Evolutionary conservation across 345 rosid species (phyloP).

Genomic region (Eucalyptus regnans): DNA sequence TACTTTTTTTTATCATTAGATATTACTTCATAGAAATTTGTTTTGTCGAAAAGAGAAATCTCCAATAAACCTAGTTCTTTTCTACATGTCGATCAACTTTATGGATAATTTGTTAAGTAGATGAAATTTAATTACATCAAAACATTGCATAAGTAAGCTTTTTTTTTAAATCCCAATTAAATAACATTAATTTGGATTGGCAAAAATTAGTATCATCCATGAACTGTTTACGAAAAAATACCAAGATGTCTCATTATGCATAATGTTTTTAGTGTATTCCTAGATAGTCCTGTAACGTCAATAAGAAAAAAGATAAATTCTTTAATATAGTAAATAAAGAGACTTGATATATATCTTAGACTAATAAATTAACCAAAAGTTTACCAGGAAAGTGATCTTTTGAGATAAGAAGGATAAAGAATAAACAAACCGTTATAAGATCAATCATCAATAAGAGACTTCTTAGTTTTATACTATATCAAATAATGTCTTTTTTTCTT

Average conservation of each 20-base stretch:
- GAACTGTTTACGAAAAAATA: neutral
- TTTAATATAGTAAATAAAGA: neutral
- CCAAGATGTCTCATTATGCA: neutral
- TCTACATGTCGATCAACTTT: neutral
- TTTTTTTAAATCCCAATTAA: neutral
- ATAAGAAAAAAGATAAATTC: no score
- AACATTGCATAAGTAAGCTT: no score
- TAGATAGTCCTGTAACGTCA: no score
- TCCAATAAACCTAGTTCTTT: neutral
- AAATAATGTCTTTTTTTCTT: neutral
- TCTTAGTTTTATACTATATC: no score
- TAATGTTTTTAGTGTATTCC: no score
- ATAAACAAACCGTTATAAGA: neutral
- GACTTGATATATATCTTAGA: neutral
- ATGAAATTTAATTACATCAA: neutral
- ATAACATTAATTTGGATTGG: neutral
- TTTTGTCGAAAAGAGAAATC: neutral
- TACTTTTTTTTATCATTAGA: neutral
- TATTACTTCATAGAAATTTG: neutral
- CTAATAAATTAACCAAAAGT: no score
- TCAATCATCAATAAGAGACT: neutral
- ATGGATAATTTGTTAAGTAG: neutral
- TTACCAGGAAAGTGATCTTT: neutral
- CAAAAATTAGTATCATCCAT: neutral
- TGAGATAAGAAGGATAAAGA: neutral